phyloP scores from a whole-genome alignment of 1,139 yeast species.

The Suhomyces taliae region DNA sequence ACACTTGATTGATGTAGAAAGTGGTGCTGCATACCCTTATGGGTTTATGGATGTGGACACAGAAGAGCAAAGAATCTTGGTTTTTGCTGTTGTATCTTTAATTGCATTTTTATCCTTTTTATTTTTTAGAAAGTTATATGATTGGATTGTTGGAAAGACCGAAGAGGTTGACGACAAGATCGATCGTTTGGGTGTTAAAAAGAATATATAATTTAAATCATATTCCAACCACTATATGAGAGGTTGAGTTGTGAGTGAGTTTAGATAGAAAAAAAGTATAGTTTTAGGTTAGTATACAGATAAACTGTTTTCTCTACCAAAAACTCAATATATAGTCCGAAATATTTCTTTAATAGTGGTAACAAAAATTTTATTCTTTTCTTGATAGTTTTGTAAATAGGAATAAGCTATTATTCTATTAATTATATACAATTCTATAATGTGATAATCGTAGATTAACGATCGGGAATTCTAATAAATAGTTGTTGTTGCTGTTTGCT shows the following conservation, averaged over 20 bases:
- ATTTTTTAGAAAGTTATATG: conserved; percentile 28
- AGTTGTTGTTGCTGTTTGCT: too few relatives aligned
- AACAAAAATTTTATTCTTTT: too few relatives aligned
- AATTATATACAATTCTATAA: too few relatives aligned
- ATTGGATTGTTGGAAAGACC: conserved; percentile 20
- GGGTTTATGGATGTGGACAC: conserved; percentile 59
- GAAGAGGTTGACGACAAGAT: conserved; percentile 15
- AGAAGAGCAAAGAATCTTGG: conserved; percentile 40
- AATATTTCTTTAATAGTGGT: too few relatives aligned
- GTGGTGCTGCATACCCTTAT: conserved; percentile 58
- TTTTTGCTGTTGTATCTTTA: conserved; percentile 51
- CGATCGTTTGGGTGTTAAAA: conserved; percentile 10
- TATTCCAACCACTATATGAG: conserved; percentile 3
- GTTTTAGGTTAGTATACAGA: too few relatives aligned
- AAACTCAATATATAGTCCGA: too few relatives aligned
- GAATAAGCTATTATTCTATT: too few relatives aligned
- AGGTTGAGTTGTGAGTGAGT: not conserved
- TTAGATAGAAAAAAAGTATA: not conserved
- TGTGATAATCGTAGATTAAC: too few relatives aligned
- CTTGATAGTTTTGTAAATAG: too few relatives aligned
- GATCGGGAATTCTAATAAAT: too few relatives aligned
- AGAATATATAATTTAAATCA: too few relatives aligned
- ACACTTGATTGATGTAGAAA: conserved; percentile 43
- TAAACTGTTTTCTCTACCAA: too few relatives aligned
- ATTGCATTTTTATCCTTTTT: conserved; percentile 43